Base-by-base conservation (phyloP, 805 yeast species). In the Saturnispora sanitii region DNA sequence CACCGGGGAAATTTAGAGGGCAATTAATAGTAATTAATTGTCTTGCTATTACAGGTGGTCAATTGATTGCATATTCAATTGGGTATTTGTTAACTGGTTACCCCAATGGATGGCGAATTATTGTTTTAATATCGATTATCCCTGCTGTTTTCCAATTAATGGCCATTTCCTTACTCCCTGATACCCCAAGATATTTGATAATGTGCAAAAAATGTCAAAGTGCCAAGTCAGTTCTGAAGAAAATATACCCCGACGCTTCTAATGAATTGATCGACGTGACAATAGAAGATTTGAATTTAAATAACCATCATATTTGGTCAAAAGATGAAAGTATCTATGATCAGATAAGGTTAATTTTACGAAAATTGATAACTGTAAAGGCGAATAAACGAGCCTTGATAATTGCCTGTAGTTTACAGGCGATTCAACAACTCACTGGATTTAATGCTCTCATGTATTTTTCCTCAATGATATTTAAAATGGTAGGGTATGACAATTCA, bases 381-480 rank as follows among this genome's bases (percentile, higher is more conserved):
- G 79, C 94, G 1, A 88, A 90, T 60, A 75, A 84, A 45, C 76
- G 97, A 53, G 96, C 96, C 4, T 70, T 90, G 46, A 66, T 87
- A 20, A 77, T 90, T 54, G 92, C 90, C 7, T 87, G 96, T 67
- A 95, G 94, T 28, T 65, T 90, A 49, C 97, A 90, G 64, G 95
- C 94, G 44, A 82, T 90, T 54, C 97, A 90, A 67, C 98, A 90
- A 64, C 86, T 90, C 53, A 82, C 94, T 16, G 97, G 97, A 49
- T 88, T 92, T 76, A 92, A 90, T 65, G 84, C 96, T 5, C 71
- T 90, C 52, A 84, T 90, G 94, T 90, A 90, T 66, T 90, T 88
- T 62, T 82, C 94, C 36, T 79, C 94, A 27, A 87, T 96, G 1
- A 82, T 92, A 49, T 92, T 92, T 56, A 79, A 86, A 60, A 77